Conservation (phyloP, 768 basidiomycete species). For the Pilatotrama ljubarskyi region DNA sequence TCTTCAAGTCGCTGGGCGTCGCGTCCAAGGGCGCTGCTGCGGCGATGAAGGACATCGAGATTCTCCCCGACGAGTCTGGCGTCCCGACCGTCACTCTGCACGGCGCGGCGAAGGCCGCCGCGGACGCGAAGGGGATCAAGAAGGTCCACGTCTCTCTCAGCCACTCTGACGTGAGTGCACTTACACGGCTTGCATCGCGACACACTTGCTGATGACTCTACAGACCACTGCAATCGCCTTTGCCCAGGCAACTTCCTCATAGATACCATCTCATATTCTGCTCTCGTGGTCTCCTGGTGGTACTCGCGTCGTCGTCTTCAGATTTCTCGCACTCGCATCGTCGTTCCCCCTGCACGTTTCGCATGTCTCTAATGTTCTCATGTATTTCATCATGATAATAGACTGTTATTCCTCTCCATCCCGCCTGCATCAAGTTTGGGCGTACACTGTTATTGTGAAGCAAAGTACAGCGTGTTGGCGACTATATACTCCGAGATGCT, state of each 20-base stretch:
- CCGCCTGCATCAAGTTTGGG: background rate
- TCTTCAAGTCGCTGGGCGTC: conserved; percentile 93
- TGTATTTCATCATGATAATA: conserved; percentile 12
- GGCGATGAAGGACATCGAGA: conserved; percentile 97
- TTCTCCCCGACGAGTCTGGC: conserved; percentile 77
- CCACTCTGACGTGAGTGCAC: conserved; percentile 80
- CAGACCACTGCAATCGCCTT: conserved; percentile 87
- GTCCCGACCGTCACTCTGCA: conserved; percentile 76
- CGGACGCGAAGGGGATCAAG: conserved; percentile 68
- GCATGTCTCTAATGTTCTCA: conserved; percentile 4
- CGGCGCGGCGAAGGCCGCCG: conserved; percentile 77
- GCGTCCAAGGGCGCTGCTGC: conserved; percentile 91
- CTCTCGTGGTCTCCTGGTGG: conserved; percentile 1
- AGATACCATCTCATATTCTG: conserved; percentile 13
- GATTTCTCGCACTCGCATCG: conserved; percentile 3
- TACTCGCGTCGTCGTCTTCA: conserved; percentile 8
- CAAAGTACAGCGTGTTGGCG: conserved; percentile 46
- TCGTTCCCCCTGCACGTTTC: conserved; percentile 9
- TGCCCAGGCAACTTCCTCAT: conserved; percentile 63
- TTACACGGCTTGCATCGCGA: background rate
- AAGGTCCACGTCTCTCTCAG: conserved; percentile 83
- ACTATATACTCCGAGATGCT: conserved; percentile 54
- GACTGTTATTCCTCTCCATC: background rate
- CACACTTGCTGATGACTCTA: background rate
- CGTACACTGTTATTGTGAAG: background rate